Evolutionary conservation across 2,329 filamentous ascomycete genomes (phyloP).

Genomic region (Scedosporium minutisporum): DNA sequence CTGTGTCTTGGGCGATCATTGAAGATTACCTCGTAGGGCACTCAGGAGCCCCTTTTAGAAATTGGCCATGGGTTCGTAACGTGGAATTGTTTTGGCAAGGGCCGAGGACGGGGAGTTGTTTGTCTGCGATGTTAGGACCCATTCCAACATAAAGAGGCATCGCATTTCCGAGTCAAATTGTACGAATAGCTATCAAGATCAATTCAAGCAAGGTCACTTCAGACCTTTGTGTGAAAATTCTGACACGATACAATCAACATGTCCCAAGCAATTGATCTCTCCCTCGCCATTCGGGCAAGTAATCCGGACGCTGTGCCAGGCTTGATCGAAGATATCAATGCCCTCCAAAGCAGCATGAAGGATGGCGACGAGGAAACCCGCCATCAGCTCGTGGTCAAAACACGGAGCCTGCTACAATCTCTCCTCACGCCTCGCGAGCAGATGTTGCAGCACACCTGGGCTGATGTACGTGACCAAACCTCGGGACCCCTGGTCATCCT

Average conservation of each 20-base stretch:
- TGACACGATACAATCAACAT: neutral
- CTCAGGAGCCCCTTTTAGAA: too few relatives aligned
- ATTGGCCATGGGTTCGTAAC: too few relatives aligned
- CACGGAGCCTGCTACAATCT: constrained; percentile 17
- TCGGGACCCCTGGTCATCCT: neutral
- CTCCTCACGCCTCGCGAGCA: constrained; percentile 33
- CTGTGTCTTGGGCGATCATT: too few relatives aligned
- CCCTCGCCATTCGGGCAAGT: constrained; percentile 11
- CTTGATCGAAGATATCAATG: constrained; percentile 8
- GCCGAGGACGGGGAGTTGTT: too few relatives aligned
- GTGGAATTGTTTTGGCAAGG: too few relatives aligned
- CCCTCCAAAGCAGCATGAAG: neutral
- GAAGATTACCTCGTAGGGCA: too few relatives aligned
- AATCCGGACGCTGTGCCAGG: constrained; percentile 9
- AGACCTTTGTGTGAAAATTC: too few relatives aligned
- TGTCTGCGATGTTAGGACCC: too few relatives aligned
- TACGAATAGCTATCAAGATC: too few relatives aligned
- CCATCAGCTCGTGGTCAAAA: constrained; percentile 19
- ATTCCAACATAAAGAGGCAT: too few relatives aligned
- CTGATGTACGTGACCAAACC: constrained; percentile 17
- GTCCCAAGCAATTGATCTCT: constrained; percentile 8
- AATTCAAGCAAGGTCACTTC: too few relatives aligned
- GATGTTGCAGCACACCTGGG: constrained; percentile 32
- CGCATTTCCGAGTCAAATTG: too few relatives aligned
- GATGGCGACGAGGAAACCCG: constrained; percentile 12